phyloP scores from a whole-genome alignment of 176 grass and related monocot genomes.

The Cenchrus americanus region DNA sequence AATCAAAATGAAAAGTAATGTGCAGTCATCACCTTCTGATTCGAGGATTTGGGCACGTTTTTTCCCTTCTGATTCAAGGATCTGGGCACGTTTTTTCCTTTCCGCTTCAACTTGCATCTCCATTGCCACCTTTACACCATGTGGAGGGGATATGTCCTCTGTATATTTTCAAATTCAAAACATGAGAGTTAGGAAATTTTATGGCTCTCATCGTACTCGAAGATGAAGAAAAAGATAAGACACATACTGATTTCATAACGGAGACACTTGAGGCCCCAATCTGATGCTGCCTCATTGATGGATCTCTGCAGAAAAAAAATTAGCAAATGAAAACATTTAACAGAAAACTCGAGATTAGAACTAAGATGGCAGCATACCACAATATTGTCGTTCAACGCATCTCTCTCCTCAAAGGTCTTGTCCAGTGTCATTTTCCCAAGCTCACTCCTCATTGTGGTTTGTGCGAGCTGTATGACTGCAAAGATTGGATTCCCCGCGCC shows the following conservation, averaged over 20 bases:
- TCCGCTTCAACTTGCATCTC: constrained; percentile 99
- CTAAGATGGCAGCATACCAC: constrained; percentile 59
- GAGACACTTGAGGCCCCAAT: constrained; percentile 91
- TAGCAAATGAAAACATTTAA: no score
- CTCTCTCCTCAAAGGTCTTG: constrained; percentile 90
- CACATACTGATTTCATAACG: constrained; percentile 94
- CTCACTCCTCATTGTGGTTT: constrained; percentile 94
- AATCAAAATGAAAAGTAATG: no score
- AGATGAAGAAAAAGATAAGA: background rate
- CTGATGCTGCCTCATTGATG: constrained; percentile 86
- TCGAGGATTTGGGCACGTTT: constrained; percentile 93
- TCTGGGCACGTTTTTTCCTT: constrained; percentile 83
- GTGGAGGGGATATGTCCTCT: constrained; percentile 86
- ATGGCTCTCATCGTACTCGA: background rate
- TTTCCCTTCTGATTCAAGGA: constrained; percentile 83
- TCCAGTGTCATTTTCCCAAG: constrained; percentile 92
- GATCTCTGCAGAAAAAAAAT: constrained; percentile 53
- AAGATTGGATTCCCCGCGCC: constrained; percentile 86
- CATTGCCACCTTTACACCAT: constrained; percentile 86
- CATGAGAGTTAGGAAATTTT: background rate
- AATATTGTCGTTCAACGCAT: constrained; percentile 77
- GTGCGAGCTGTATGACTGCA: constrained; percentile 85
- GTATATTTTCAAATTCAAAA: background rate
- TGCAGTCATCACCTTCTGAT: constrained; percentile 69
- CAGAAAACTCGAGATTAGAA: background rate